These are phyloP conservation scores for Fusarium sublunatum DNA, from an alignment of 2,329 filamentous ascomycete species.

Conservation along the genomic window DNA sequence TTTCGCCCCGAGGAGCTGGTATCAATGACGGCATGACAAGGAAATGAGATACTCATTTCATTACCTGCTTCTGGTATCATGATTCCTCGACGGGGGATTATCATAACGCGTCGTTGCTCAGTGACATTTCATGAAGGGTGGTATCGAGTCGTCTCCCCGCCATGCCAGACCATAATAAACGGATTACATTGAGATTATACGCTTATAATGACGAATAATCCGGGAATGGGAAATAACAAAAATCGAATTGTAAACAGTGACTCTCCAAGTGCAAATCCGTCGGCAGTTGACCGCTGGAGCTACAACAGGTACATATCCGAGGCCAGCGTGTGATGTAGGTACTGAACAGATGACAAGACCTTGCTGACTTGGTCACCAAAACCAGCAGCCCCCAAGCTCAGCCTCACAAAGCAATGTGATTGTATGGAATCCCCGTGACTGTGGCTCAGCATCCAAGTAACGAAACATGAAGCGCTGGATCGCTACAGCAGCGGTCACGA, in stretches of 20 bases:
- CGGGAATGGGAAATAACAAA: background rate
- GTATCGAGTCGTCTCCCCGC: background rate
- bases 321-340: slow-evolving; percentile 11
- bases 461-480: slow-evolving; percentile 21
- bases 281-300: background rate
- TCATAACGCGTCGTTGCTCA: slow-evolving; percentile 12
- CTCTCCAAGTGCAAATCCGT: background rate
- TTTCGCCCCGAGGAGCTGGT: slow-evolving; percentile 6
- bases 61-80: slow-evolving; percentile 13
- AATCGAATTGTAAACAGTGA: background rate
- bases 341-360: slow-evolving; percentile 32
- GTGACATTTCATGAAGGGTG: slow-evolving; percentile 14
- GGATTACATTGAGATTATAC: background rate
- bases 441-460: slow-evolving; percentile 18
- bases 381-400: slow-evolving; percentile 4
- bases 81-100: slow-evolving; percentile 10
- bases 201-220: background rate
- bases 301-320: too few species aligned
- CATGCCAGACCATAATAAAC: background rate
- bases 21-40: slow-evolving; percentile 25
- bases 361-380: slow-evolving; percentile 25
- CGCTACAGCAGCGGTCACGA: slow-evolving; percentile 22
- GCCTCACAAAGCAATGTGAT: slow-evolving; percentile 19
- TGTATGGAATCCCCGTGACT: slow-evolving; percentile 1
- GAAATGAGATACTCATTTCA: slow-evolving; percentile 11